Evolutionary conservation across 2,329 filamentous ascomycete species (phyloP), one percentile per base, ranked within the genome.

Genomic region (Monilinia polystroma): DNA sequence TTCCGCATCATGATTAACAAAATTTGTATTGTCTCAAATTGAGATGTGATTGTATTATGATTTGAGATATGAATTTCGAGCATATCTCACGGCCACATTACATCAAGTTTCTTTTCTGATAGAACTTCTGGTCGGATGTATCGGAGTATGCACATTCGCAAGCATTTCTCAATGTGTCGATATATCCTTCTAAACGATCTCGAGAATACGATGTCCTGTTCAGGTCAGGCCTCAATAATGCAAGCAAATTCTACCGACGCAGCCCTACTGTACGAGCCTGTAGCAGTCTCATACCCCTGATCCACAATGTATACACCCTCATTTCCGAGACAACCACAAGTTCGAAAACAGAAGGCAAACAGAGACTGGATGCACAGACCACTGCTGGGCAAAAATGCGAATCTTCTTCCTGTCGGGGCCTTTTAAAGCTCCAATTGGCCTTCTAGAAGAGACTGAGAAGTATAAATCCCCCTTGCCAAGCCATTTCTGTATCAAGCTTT

Each of bases 341-440:
- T 35, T 65, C 43, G 43, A 65, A 45, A 59, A 65, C 51, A 59
- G 53, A 58, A 64, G n/a, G 38, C 41, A 57, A 41, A 64, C 6
- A 64, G 20, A 20, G 20, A 18, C 20, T 41, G 49, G 14, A 49
- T 56, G 63, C 63, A 64, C 63, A 47, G 53, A 64, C 52, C 63
- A 64, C 43, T 35, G 49, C 32, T 41, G 43, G 43, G 23, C 52
- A 35, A 41, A 38, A 18, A 58, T 59, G 26, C 26, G 23, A 47
- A 59, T 45, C 38, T 29, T 20, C 43, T 60, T 49, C 29, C 16
- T 38, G 7, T 3, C 16, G 29, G 57, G 57, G 12, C 51, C 38
- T 51, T 64, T 16, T 38, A 45, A 35, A 60, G 20, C 23, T 51
- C 29, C 7, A 51, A 26, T 56, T 6, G 32, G 53, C 52, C 29